Base-by-base conservation (phyloP, 345 rosid species). In the Eutrema heterophyllum region DNA sequence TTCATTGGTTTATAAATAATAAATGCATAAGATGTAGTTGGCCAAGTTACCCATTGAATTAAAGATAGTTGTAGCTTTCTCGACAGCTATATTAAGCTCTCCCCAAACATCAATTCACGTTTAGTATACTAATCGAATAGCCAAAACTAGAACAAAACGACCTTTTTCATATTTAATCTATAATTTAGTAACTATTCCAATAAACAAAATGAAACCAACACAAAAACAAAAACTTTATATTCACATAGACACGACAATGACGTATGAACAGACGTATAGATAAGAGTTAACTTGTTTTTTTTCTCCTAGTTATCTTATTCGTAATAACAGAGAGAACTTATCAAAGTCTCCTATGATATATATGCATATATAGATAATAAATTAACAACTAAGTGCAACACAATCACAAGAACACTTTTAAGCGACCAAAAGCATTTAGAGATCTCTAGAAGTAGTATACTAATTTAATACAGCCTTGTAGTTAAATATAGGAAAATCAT, bases 61-160 rank as follows among this genome's bases (percentile, higher is more conserved):
- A 68, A 68, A 61, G 35, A 68, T 41, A 61, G 7, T 62, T 36
- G 70, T 62, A 61, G 70, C 65, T 76, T 62, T 76, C 79, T 53
- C 7, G 70, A 69, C 70, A 62, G 75, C 74, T 69, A 62, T 6
- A 18, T 49, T 58, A 50, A 56, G 72, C 51, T 12, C 35, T 45
- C 21, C 11, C 11, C 11, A 21, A 14, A 68, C 51, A 61, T 68
- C 57, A 61, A 43, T 41, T 53, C 43, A 43, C 45, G 7, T 44
- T 69, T 32, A 45, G 33, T 56, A 56, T 8, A 21, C 65, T 8
- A 44, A 69, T 33, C 35, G 0, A 60, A 15, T 69, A 38, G 64
- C 70, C 64, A 62, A 45, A 59, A 62, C 15, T 36, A 76, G 58
- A 53, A 36, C 50, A 35, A 52, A 68, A 44, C 59, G 43, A 51